Evolutionary conservation across 2,329 filamentous ascomycete genomes (phyloP), one percentile per base, ranked within the genome.

Genomic region (Colletotrichum cordylinicola): DNA sequence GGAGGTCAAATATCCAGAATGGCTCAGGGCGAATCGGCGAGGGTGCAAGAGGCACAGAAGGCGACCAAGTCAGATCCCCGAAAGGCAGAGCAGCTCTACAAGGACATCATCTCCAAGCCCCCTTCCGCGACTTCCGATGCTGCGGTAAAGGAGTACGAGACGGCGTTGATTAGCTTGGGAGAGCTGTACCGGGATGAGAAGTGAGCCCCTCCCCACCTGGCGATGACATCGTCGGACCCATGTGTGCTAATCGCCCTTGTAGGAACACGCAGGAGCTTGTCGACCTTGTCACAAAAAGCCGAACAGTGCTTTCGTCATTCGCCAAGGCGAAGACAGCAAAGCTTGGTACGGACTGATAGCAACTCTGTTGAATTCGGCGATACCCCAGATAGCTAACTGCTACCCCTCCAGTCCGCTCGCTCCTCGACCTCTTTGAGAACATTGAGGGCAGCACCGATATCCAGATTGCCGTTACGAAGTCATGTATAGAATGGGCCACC

Each of bases 301-400:
- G 96, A 83, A 94, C 94, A 79, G 94, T 97, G 60, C 93, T 99
- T 79, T 98, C 96, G 74, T 97, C 95, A 78, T 98, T 99, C 85
- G 97, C 97, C 79, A 98, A 98, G 90, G 97, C 98, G 78, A 99
- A 99, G 92, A 98, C 97, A 37, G 95, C 97, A 72, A 99, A 99
- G 88, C 90, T 99, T 78, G 95, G 97, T 98, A 93, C 79, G 93
- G 13, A 78, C 60, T 61, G 16, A 43, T 58, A 21, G 16, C n/a
- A 7, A 16, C 6, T n/a, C 16, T 13, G 13, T 27, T 12, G 13
- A 10, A 4, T 43, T 56, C 39, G 27, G 48, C 52, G 43, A 31
- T n/a, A 24, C 18, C 29, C 8, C 27, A 31, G 64, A 35, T 24
- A 29, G n/a, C 67, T 58, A 52, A 67, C 15, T 18, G 3, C n/a